Evolutionary conservation across 2,329 filamentous ascomycete species (phyloP).

Genomic region (Calonectria pseudoreteaudii): DNA sequence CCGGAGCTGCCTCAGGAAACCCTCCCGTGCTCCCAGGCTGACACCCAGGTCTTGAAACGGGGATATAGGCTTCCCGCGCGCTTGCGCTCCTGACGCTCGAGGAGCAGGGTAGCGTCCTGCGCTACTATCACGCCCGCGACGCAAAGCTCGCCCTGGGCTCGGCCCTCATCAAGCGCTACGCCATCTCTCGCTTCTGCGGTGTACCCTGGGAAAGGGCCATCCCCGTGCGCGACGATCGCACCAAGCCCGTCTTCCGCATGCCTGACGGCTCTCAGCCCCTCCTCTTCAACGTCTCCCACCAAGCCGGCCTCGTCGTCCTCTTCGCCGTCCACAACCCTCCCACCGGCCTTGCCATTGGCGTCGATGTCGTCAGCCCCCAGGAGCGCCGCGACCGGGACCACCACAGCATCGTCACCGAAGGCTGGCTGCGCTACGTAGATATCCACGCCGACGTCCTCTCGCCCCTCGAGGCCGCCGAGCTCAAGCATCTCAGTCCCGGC

Average conservation of each 20-base stretch:
- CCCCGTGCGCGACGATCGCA: constrained; percentile 66
- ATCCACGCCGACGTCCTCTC: constrained; percentile 79
- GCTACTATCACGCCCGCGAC: constrained; percentile 76
- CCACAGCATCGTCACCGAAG: constrained; percentile 65
- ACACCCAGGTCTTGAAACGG: background rate
- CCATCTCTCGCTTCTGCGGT: constrained; percentile 68
- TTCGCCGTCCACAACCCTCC: constrained; percentile 61
- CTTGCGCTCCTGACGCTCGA: constrained; percentile 63
- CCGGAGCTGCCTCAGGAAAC: background rate
- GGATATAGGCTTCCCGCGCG: constrained; percentile 62
- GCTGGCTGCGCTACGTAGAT: constrained; percentile 76
- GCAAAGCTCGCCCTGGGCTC: constrained; percentile 81
- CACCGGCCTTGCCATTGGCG: constrained; percentile 66
- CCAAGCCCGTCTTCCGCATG: constrained; percentile 66
- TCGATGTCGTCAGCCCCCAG: constrained; percentile 80
- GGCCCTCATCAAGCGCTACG: constrained; percentile 78
- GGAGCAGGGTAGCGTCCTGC: constrained; percentile 69
- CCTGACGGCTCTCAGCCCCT: constrained; percentile 61
- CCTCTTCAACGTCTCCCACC: constrained; percentile 83
- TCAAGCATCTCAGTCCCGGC: constrained; percentile 59
- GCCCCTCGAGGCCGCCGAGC: constrained; percentile 68
- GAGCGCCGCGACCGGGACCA: constrained; percentile 75
- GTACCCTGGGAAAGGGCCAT: constrained; percentile 71
- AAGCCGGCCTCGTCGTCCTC: constrained; percentile 79
- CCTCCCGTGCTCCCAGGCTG: background rate